Conservation (phyloP, 306 rosid species). For the Dalbergia cultrata region DNA sequence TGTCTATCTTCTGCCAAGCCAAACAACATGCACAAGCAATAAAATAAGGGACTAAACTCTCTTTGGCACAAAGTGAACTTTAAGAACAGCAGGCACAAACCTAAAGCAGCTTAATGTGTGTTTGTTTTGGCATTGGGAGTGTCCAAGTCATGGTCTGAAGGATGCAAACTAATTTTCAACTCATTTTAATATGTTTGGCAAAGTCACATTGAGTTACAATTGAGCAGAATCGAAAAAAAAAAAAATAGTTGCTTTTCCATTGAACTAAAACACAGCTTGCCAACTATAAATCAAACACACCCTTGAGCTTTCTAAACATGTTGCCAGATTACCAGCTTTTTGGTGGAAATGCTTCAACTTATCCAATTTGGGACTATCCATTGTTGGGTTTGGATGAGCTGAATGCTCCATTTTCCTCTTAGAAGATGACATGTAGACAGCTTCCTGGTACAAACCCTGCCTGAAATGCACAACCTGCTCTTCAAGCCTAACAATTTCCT, state of each 20-base stretch:
- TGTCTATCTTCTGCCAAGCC: conserved; percentile 63
- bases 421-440: conserved; percentile 78
- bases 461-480: conserved; percentile 80
- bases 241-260: too few species aligned
- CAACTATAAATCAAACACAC: too few species aligned
- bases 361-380: conserved; percentile 55
- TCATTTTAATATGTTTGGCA: too few species aligned
- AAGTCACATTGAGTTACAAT: too few species aligned
- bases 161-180: too few species aligned
- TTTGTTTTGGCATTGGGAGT: too few species aligned
- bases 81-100: conserved; percentile 20
- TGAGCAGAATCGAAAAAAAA: too few species aligned
- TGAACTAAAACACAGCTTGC: too few species aligned
- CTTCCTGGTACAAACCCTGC: conserved; percentile 90
- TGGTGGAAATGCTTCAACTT: conserved; percentile 58
- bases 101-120: background rate
- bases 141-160: background rate
- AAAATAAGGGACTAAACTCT: conserved; percentile 32
- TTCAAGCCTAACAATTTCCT: conserved; percentile 96
- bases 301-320: conserved; percentile 9
- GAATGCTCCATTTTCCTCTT: conserved; percentile 65
- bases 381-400: conserved; percentile 41
- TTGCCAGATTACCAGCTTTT: conserved; percentile 40
- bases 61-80: conserved; percentile 4
- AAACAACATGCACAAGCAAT: conserved; percentile 37